These are phyloP conservation scores for Hansenula lynferdii DNA, from an alignment of 1,139 yeast species.

Conservation along the genomic window DNA sequence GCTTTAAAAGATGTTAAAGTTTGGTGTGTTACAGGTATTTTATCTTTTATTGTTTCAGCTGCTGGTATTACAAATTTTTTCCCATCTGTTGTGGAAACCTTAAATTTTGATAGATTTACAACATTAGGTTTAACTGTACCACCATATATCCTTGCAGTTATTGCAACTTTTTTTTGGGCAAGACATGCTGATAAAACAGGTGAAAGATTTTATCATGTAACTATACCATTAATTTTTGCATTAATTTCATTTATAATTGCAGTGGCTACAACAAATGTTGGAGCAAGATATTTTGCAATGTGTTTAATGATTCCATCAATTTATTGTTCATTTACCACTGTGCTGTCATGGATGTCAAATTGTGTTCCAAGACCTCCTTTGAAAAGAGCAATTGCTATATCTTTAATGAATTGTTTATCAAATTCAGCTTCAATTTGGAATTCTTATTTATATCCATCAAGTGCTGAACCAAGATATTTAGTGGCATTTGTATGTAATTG, in stretches of 20 bases:
- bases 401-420: conserved; percentile 46
- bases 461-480: conserved; percentile 39
- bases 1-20: conserved; percentile 41
- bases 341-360: conserved; percentile 53
- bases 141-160: conserved; percentile 52
- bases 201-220: conserved; percentile 50
- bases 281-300: conserved; percentile 59
- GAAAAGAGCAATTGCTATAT: conserved; percentile 48
- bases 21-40: conserved; percentile 41
- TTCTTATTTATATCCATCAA: conserved; percentile 40
- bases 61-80: conserved; percentile 56
- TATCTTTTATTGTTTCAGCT: conserved; percentile 51
- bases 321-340: conserved; percentile 51
- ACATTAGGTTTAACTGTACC: conserved; percentile 58
- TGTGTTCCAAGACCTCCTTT: conserved; percentile 40
- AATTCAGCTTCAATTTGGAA: conserved; percentile 54
- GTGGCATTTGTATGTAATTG: conserved; percentile 45
- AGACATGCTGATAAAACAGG: conserved; percentile 54
- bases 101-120: conserved; percentile 42
- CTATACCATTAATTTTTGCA: conserved; percentile 39
- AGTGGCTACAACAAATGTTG: conserved; percentile 49
- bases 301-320: conserved; percentile 55
- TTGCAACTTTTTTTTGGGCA: conserved; percentile 49
- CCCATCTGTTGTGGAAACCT: conserved; percentile 54
- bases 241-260: conserved; percentile 48